These are phyloP conservation scores for Gossypium anomalum DNA, from an alignment of 345 rosid species.

Conservation along the genomic window DNA sequence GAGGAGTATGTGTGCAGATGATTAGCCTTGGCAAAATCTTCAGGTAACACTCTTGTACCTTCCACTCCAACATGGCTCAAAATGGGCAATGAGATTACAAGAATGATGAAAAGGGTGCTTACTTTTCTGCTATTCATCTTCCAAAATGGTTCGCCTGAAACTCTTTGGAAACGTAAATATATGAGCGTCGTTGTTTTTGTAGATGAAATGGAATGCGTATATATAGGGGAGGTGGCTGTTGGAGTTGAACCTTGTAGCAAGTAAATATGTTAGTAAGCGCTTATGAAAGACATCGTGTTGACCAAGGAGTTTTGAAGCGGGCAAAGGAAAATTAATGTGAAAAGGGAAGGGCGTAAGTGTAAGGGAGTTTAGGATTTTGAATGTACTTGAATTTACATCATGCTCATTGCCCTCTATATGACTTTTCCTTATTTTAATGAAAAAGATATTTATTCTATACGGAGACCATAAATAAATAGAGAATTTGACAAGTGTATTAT, in stretches of 20 bases:
- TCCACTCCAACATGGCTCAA: slow-evolving; percentile 27
- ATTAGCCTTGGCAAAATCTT: slow-evolving; percentile 31
- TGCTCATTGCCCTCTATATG: not conserved
- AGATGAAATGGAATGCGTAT: not conserved
- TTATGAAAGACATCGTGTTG: slow-evolving; percentile 16
- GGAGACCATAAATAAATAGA: too few relatives aligned
- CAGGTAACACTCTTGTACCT: slow-evolving; percentile 32
- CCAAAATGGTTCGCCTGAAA: not conserved
- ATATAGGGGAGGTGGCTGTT: not conserved
- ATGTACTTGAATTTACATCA: not conserved
- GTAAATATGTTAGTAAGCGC: not conserved
- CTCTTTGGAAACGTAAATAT: not conserved
- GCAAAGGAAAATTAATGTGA: not conserved
- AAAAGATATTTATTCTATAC: not conserved
- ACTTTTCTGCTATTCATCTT: slow-evolving; percentile 22
- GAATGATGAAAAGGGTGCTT: slow-evolving; percentile 21
- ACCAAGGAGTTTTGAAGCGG: slow-evolving; percentile 21
- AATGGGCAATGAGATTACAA: slow-evolving; percentile 23
- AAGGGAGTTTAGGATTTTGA: not conserved
- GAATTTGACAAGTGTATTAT: too few relatives aligned
- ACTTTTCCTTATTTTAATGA: not conserved
- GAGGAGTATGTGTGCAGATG: slow-evolving; percentile 20
- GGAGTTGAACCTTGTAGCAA: too few relatives aligned
- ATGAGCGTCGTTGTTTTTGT: not conserved
- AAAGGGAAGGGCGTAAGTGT: not conserved